Percentiles rank a stretch among this genome's conserved stretches.
Conservation (phyloP, 495 filamentous ascomycete species). For the Polyplosphaeria fusca region DNA sequence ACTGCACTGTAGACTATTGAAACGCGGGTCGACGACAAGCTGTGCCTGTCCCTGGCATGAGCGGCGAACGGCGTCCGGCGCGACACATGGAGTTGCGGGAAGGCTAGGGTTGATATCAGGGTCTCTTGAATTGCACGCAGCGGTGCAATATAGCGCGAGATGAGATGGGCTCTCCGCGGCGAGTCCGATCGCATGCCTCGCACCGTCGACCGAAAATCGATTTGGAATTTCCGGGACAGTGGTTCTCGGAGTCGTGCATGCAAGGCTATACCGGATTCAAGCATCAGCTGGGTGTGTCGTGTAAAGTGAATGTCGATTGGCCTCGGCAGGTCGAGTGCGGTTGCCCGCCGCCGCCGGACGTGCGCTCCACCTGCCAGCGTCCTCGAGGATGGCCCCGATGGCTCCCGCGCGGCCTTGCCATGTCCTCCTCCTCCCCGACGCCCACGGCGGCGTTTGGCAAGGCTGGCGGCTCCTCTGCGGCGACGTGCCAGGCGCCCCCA, state of each 20-base stretch:
- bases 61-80: conserved; percentile 10
- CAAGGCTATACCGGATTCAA: conserved; percentile 17
- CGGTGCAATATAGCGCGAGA: conserved; percentile 1
- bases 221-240: conserved; percentile 22
- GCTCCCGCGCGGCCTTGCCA: too few species aligned
- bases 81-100: conserved; percentile 7
- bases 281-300: conserved; percentile 18
- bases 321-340: too few species aligned
- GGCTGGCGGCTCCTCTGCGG: too few species aligned
- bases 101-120: conserved; percentile 11
- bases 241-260: conserved; percentile 31
- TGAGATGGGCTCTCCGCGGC: conserved; percentile 3
- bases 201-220: conserved; percentile 7
- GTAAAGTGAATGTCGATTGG: conserved; percentile 14
- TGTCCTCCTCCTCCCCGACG: too few species aligned
- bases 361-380: too few species aligned
- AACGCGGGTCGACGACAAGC: conserved; percentile 17
- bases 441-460: too few species aligned
- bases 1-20: conserved; percentile 22
- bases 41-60: conserved; percentile 11
- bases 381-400: too few species aligned
- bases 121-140: neutral
- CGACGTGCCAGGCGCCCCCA: neutral
- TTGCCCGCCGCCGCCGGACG: neutral
- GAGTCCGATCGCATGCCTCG: conserved; percentile 14